A percentile compares a stretch with the other conserved stretches of the same genome.
Evolutionary conservation across 1,139 yeast species (phyloP).

Genomic region (Arxiozyma slooffiae): DNA sequence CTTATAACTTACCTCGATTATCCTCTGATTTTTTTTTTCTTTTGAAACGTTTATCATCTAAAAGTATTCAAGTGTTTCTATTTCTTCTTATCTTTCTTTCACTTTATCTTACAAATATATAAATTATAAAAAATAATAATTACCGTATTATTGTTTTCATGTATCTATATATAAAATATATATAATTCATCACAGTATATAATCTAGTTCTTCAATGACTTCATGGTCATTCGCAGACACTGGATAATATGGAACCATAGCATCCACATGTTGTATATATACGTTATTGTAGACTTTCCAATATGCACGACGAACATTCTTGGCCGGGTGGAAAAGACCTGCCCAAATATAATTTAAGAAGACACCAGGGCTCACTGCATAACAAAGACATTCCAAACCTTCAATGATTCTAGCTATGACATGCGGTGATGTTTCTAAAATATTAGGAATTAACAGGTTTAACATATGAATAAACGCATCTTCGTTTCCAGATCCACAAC

Average conservation of each 20-base stretch:
- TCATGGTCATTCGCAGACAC: constrained; percentile 34
- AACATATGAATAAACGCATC: constrained; percentile 68
- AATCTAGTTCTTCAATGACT: constrained; percentile 36
- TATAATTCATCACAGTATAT: constrained; percentile 12
- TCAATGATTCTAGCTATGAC: constrained; percentile 77
- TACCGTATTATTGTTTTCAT: too few species aligned
- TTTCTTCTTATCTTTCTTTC: neutral
- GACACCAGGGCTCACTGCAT: constrained; percentile 67
- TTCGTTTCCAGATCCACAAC: constrained; percentile 65
- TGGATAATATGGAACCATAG: constrained; percentile 81
- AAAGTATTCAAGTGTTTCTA: too few species aligned
- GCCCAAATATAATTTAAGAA: constrained; percentile 72
- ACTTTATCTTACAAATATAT: neutral
- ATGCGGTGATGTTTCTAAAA: constrained; percentile 91
- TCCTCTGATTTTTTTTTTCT: neutral
- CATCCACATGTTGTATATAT: constrained; percentile 64
- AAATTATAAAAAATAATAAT: too few species aligned
- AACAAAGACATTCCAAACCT: constrained; percentile 65
- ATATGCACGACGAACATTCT: constrained; percentile 72
- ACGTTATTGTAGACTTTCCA: constrained; percentile 78
- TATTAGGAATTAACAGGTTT: constrained; percentile 70
- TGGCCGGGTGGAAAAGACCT: constrained; percentile 89
- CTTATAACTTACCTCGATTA: neutral
- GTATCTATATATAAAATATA: neutral
- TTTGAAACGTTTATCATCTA: neutral